phyloP scores from a whole-genome alignment of 2,329 filamentous ascomycete species.

The Ascochyta rabiei region DNA sequence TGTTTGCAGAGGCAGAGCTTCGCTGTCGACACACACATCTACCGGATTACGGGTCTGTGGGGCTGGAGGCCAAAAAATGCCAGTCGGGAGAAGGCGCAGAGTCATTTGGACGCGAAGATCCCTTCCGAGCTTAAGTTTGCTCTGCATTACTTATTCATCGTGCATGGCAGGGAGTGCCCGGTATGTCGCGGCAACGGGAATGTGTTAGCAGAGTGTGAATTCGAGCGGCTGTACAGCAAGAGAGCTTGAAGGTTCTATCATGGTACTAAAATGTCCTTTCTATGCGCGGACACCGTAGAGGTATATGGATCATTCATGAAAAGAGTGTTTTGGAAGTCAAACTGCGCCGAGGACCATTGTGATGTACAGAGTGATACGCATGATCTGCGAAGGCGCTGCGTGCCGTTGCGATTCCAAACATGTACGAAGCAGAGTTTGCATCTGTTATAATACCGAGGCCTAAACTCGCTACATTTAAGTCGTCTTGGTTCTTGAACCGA shows the following conservation, averaged over 20 bases:
- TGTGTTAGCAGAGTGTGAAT: not conserved
- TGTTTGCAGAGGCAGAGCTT: conserved; percentile 13
- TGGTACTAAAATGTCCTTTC: not conserved
- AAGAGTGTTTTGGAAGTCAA: too few relatives aligned
- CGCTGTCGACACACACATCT: conserved; percentile 12
- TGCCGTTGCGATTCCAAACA: too few relatives aligned
- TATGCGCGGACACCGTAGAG: too few relatives aligned
- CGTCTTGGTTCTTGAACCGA: not conserved
- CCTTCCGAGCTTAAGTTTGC: conserved; percentile 4
- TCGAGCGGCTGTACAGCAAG: not conserved
- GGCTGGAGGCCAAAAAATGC: conserved; percentile 10
- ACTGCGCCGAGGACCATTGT: too few relatives aligned
- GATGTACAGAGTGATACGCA: too few relatives aligned
- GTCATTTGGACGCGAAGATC: conserved; percentile 8
- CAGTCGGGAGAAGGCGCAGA: conserved; percentile 7
- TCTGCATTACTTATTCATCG: conserved; percentile 11
- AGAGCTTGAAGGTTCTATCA: not conserved
- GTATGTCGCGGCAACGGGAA: conserved; percentile 3
- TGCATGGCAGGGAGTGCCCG: conserved; percentile 8
- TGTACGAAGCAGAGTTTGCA: not conserved
- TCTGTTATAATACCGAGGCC: not conserved
- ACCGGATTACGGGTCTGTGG: conserved; percentile 12
- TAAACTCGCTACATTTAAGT: not conserved
- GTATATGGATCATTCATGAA: too few relatives aligned
- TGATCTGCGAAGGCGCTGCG: too few relatives aligned